Evolutionary conservation across 768 basidiomycete species (phyloP).

Genomic region (Paxillus ammoniavirescens): DNA sequence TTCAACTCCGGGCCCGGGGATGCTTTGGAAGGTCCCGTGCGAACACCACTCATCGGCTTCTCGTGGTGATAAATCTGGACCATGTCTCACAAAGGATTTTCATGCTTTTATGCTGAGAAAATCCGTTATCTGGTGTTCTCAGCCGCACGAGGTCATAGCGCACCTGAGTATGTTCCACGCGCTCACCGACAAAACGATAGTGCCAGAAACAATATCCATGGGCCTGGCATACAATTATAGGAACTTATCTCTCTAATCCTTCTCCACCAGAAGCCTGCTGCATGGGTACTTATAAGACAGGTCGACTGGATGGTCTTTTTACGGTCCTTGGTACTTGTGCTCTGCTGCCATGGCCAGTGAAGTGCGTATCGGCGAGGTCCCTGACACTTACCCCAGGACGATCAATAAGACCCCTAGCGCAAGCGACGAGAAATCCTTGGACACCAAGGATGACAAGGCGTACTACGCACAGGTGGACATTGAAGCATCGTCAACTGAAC

Average conservation of each 20-base stretch:
- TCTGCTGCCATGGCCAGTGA: conserved; percentile 6
- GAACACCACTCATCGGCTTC: too few relatives aligned
- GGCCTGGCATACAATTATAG: neutral
- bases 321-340: neutral
- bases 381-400: neutral
- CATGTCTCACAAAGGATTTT: neutral
- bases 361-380: neutral
- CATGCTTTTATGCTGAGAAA: neutral
- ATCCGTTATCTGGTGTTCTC: neutral
- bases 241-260: neutral
- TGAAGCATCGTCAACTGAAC: too few relatives aligned
- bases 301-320: conserved; percentile 1
- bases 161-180: neutral
- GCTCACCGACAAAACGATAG: neutral
- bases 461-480: too few relatives aligned
- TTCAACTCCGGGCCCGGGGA: too few relatives aligned
- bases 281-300: neutral
- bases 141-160: neutral
- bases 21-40: too few relatives aligned
- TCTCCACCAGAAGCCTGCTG: neutral
- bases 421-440: conserved; percentile 18
- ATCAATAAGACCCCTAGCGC: neutral
- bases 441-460: too few relatives aligned
- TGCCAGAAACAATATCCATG: neutral
- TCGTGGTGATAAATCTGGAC: neutral